These are phyloP conservation scores for Lactuca saligna DNA, from an alignment of 129 eudicot genomes.

Conservation along the genomic window DNA sequence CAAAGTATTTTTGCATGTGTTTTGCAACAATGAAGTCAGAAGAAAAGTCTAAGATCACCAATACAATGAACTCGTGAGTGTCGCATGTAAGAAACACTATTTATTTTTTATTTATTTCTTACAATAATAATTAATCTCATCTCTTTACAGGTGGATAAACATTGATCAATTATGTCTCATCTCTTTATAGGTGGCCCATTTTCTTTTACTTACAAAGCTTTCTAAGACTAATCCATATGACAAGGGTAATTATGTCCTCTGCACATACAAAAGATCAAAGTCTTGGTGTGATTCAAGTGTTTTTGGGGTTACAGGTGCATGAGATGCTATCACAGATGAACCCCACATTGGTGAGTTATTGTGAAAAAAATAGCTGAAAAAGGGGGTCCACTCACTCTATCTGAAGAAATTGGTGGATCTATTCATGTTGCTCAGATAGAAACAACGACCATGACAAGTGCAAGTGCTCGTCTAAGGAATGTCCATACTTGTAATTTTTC, in stretches of 20 bases:
- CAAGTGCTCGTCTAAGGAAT: slow-evolving; percentile 95
- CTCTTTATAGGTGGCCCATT: slow-evolving; percentile 14
- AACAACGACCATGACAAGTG: slow-evolving; percentile 64
- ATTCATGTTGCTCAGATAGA: slow-evolving; percentile 65
- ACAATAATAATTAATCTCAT: slow-evolving; percentile 1
- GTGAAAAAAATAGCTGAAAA: slow-evolving; percentile 90
- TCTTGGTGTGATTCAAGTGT: neutral
- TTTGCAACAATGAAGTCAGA: slow-evolving; percentile 40
- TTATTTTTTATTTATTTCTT: slow-evolving; percentile 3
- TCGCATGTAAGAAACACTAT: neutral
- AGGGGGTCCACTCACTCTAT: slow-evolving; percentile 78
- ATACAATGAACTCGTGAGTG: slow-evolving; percentile 60
- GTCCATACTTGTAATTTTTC: too few species aligned
- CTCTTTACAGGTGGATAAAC: slow-evolving; percentile 67
- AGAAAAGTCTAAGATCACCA: slow-evolving; percentile 39
- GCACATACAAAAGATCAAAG: too few species aligned
- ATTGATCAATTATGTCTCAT: slow-evolving; percentile 15
- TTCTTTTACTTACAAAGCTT: too few species aligned
- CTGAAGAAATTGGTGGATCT: slow-evolving; percentile 57
- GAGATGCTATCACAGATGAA: slow-evolving; percentile 97
- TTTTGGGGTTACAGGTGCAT: slow-evolving; percentile 60
- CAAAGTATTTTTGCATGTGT: neutral
- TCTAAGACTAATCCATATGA: neutral
- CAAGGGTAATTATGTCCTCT: slow-evolving; percentile 7
- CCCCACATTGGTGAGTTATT: slow-evolving; percentile 79